Evolutionary conservation across 495 filamentous ascomycete species (phyloP), one percentile per base, ranked within the genome.

Genomic region (Aspergillus ellipticus): DNA sequence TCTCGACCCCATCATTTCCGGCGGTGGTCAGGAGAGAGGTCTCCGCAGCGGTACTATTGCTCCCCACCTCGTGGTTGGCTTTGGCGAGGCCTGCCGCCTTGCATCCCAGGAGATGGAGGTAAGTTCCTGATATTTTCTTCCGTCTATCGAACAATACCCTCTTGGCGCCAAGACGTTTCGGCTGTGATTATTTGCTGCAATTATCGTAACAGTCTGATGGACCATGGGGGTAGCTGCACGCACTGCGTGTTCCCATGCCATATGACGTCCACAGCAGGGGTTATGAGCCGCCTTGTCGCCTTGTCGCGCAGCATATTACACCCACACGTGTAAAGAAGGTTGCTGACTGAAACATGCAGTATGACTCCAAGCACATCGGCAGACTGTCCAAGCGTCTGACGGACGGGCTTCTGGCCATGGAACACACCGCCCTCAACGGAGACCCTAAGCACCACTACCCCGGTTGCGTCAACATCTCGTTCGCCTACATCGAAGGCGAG

Each of bases 401-500:
- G 11, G 84, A 87, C 19, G 90, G 89, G 6, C 84, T 98, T 17
- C 77, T 97, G 20, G 72, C 89, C 6, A 81, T 98, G 71, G 94
- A 97, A 68, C 94, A 97, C 74, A 96, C 94, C 4, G 79, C 77
- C 19, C 89, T 93, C 63, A 98, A 98, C 67, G 94, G 94, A 49
- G 90, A 93, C 69, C 81, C 86, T 0, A 69, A 86, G 5, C 79
- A 80, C 55, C 92, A 90, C 74, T 98, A 97, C 72, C 91, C 95
- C 11, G 94, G 94, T 61, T 98, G 95, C 68, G 93, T 98, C 54
- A 98, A 98, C 68, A 85, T 98, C 41, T 98, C 94, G 5, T 98
- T 98, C 64, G 94, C 94, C 41, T 98, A 97, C 67, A 89, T 98
- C 16, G 94, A 98, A 73, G 94, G 94, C 53, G 94, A 98, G 70